Conservation (phyloP, 441 rosid species). For the Adansonia grandidieri region DNA sequence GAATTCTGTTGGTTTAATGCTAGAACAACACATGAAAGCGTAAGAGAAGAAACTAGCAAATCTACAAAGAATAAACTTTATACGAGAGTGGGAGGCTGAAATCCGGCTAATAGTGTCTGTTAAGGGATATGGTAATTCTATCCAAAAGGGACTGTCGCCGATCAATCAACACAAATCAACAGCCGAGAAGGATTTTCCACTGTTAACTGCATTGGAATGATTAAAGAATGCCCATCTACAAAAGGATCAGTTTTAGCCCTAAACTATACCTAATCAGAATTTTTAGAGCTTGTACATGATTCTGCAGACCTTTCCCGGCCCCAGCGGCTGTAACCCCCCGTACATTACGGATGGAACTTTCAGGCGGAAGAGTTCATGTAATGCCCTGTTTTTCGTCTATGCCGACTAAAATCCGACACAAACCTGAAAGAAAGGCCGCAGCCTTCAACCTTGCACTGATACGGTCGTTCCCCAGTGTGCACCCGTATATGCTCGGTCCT, state of each 20-base stretch:
- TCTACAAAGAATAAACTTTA: not conserved
- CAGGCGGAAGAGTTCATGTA: conserved; percentile 49
- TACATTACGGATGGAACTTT: conserved; percentile 16
- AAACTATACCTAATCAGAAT: conserved; percentile 34
- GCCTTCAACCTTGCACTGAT: conserved; percentile 76
- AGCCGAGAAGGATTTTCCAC: conserved; percentile 23
- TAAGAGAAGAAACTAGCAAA: not conserved
- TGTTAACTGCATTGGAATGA: conserved; percentile 39
- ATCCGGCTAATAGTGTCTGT: not conserved
- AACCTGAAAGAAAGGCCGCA: conserved; percentile 91
- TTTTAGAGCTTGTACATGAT: conserved; percentile 38
- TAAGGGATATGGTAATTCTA: not conserved
- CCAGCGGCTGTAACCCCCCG: conserved; percentile 12
- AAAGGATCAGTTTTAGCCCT: conserved; percentile 39
- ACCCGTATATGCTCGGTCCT: conserved; percentile 96
- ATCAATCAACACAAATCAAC: conserved; percentile 7
- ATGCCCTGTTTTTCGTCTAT: conserved; percentile 87
- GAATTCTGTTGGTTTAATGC: not conserved
- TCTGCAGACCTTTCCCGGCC: conserved; percentile 34
- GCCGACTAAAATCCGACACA: conserved; percentile 93
- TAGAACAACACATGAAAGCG: not conserved
- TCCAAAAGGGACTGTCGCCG: not conserved
- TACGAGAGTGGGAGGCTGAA: not conserved
- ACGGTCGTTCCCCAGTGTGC: conserved; percentile 94
- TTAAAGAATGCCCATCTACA: conserved; percentile 43